Conservation (phyloP, 768 basidiomycete species). For the Boletus sp. region DNA sequence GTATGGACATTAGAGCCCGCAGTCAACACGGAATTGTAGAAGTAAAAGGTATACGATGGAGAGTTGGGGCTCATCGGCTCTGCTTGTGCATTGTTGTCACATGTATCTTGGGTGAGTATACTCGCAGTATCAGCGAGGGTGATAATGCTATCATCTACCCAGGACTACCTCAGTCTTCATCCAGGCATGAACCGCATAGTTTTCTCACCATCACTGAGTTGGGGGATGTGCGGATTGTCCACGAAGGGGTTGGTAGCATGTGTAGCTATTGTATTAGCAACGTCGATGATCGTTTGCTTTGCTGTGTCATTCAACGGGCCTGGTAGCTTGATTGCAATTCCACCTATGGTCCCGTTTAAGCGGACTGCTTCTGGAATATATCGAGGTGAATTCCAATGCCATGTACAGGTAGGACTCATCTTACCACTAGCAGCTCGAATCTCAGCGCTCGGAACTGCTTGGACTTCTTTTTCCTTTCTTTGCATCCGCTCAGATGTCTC, state of each 20-base stretch:
- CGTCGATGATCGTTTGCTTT: not conserved
- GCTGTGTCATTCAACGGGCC: not conserved
- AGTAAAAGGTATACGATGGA: not conserved
- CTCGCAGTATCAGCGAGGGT: slow-evolving; percentile 1
- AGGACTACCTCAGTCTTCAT: not conserved
- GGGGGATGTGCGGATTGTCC: not conserved
- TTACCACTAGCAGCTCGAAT: too few species aligned
- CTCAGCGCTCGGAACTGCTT: too few species aligned
- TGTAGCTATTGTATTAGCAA: not conserved
- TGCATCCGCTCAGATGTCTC: too few species aligned
- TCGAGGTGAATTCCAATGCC: too few species aligned
- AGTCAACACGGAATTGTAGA: slow-evolving; percentile 1
- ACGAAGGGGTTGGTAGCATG: not conserved
- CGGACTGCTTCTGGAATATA: too few species aligned
- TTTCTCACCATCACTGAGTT: not conserved
- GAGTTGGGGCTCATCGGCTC: not conserved
- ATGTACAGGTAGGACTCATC: too few species aligned
- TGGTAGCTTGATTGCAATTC: slow-evolving; percentile 3
- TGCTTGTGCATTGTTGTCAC: not conserved
- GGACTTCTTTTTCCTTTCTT: too few species aligned
- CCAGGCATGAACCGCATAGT: too few species aligned
- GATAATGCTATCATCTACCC: not conserved
- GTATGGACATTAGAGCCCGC: not conserved
- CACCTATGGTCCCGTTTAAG: not conserved
- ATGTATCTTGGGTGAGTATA: not conserved